Percentiles rank a stretch among this genome's conserved stretches.
phyloP scores from a whole-genome alignment of 768 basidiomycete species.

The Lepiota brunneoincarnata region DNA sequence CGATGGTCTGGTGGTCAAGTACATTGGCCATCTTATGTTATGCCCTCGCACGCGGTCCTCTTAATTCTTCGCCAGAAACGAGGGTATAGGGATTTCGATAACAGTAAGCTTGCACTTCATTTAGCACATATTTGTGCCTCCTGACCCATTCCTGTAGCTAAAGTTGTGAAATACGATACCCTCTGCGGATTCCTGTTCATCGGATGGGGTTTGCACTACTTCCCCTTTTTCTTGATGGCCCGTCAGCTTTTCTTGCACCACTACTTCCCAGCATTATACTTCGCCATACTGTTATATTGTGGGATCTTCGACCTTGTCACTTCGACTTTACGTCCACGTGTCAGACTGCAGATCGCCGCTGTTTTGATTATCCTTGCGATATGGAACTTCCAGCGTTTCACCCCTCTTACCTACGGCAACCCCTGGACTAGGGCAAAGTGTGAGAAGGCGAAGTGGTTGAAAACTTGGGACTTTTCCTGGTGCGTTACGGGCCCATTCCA shows the following conservation, averaged over 20 bases:
- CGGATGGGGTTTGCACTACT: constrained; percentile 91
- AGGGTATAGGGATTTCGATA: constrained; percentile 89
- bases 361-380: constrained; percentile 70
- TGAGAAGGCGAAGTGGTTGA: constrained; percentile 75
- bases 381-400: constrained; percentile 77
- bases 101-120: constrained; percentile 54
- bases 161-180: constrained; percentile 88
- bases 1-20: constrained; percentile 89
- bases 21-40: constrained; percentile 71
- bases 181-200: constrained; percentile 89
- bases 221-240: constrained; percentile 96
- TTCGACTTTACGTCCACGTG: constrained; percentile 67
- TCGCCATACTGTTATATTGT: constrained; percentile 77
- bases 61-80: constrained; percentile 88
- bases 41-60: constrained; percentile 63
- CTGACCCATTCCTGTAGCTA: constrained; percentile 47
- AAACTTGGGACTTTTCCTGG: constrained; percentile 97
- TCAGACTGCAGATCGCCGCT: constrained; percentile 79
- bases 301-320: constrained; percentile 85
- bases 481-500: constrained; percentile 24
- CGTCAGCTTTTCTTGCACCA: constrained; percentile 98
- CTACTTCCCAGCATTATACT: constrained; percentile 97
- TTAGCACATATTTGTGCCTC: not conserved
- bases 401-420: constrained; percentile 79
- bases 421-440: constrained; percentile 87